Base-by-base conservation (phyloP, 257 asterid species). In the Nicotiana tomentosiformis region DNA sequence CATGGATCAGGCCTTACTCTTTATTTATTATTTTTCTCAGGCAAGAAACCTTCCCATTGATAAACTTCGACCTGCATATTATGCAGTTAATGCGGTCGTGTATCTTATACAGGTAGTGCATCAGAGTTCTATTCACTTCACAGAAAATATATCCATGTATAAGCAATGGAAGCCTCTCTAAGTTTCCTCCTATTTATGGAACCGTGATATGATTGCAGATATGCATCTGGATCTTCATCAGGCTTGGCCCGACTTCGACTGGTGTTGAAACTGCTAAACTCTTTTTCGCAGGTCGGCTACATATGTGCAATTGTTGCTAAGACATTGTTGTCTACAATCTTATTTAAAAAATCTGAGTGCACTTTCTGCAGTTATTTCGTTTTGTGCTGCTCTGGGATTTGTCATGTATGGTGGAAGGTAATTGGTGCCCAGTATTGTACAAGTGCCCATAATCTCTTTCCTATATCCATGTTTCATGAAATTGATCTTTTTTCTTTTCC, bases 371-470 rank as follows among this genome's bases (percentile, higher is more conserved):
- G 89, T 86, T 72, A 84, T 88, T 60, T 88, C 88, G 20, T 77
- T 86, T 81, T 57, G 35, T 79, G 89, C 89, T 83, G 91, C 89
- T 66, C 76, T 88, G 81, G 91, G 91, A 49, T 88, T 88, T 57
- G 5, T 88, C 66, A 23, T 82, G 39, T 88, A 88, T 46, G 89
- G 91, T 46, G 91, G 91, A 86, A 88, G 91, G 89, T 86, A 80
- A 68, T 43, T 78, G 79, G 80, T 51, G 12, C 46, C 26, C 64
- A 76, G 64, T 51, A 51, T 16, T 51, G 5, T 15, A 51, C 20
- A 49, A 51, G 46, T 26, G 43, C 5, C 23, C 37, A 64, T 49
- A 18, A 10, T 60, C 62, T 37, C 39, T 20, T 33, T 69, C 15
- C 30, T 69, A 33, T 49, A n/a, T 69, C 51, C 49, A 79, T 20